These are phyloP conservation scores for Priceomyces fermenticarens DNA, from an alignment of 805 yeast genomes.

Conservation along the genomic window DNA sequence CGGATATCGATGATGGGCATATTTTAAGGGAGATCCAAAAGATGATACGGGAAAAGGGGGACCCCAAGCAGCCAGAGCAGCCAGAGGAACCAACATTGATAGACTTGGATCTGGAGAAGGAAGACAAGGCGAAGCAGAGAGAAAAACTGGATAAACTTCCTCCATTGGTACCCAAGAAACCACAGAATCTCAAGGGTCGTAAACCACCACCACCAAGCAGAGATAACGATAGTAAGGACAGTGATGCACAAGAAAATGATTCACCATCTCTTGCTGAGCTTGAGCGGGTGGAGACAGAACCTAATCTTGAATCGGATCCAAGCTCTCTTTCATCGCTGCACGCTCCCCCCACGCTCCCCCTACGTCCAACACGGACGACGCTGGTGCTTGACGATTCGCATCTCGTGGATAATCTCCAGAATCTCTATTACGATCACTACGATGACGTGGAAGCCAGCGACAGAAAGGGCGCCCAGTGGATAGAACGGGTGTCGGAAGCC, in stretches of 20 bases:
- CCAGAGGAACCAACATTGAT: neutral
- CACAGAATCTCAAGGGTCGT: slow-evolving; percentile 34
- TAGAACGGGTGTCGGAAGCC: slow-evolving; percentile 28
- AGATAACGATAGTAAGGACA: neutral
- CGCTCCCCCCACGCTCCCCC: slow-evolving; percentile 3
- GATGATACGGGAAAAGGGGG: slow-evolving; percentile 14
- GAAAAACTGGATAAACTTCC: slow-evolving; percentile 20
- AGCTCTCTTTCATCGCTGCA: neutral
- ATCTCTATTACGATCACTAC: slow-evolving; percentile 20
- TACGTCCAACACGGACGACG: neutral
- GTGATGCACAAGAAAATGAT: neutral
- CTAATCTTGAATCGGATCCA: neutral
- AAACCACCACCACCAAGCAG: slow-evolving; percentile 36
- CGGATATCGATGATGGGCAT: slow-evolving; percentile 45
- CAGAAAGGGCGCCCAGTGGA: slow-evolving; percentile 36
- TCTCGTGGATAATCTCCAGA: slow-evolving; percentile 21
- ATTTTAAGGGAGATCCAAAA: slow-evolving; percentile 29
- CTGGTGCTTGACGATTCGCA: neutral
- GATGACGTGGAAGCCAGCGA: slow-evolving; percentile 36
- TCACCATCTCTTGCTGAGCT: too few relatives aligned
- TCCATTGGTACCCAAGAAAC: slow-evolving; percentile 51
- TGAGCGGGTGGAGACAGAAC: slow-evolving; percentile 5
- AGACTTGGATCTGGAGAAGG: neutral
- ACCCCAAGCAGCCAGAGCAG: slow-evolving; percentile 2
- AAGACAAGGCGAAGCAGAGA: neutral